phyloP scores from a whole-genome alignment of 192 early-diverging fungal species.

The Thamnidium elegans region DNA sequence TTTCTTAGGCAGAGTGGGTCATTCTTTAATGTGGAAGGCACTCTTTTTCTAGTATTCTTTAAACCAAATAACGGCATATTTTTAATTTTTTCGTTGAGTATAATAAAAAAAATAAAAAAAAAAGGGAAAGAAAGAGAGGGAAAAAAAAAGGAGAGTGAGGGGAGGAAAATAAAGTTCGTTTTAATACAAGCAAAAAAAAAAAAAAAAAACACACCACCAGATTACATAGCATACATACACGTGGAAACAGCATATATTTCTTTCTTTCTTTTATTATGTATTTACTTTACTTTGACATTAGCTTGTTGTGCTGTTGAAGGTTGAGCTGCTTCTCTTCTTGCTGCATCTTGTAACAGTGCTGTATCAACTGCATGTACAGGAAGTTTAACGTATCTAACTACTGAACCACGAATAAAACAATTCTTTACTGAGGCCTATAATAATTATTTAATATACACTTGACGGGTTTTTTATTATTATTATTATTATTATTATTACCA shows the following conservation, averaged over 20 bases:
- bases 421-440: constrained; percentile 90
- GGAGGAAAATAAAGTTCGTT: background rate
- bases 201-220: background rate
- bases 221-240: constrained; percentile 8
- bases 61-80: constrained; percentile 14
- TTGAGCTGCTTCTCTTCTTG: constrained; percentile 84
- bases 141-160: background rate
- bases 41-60: constrained; percentile 9
- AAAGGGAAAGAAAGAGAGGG: background rate
- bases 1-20: background rate
- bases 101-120: background rate
- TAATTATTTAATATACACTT: too few species aligned
- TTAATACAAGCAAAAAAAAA: background rate
- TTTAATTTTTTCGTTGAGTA: too few species aligned
- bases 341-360: constrained; percentile 94
- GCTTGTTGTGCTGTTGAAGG: constrained; percentile 43
- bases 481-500: constrained; percentile 68
- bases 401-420: constrained; percentile 98
- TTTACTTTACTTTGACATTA: constrained; percentile 40
- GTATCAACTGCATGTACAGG: constrained; percentile 89
- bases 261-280: background rate
- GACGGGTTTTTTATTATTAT: too few species aligned
- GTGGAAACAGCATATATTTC: background rate
- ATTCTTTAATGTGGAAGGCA: background rate
- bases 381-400: constrained; percentile 94